Base-by-base conservation (phyloP, 164 flowering plant genomes). In the Umbilicus rupestris region DNA sequence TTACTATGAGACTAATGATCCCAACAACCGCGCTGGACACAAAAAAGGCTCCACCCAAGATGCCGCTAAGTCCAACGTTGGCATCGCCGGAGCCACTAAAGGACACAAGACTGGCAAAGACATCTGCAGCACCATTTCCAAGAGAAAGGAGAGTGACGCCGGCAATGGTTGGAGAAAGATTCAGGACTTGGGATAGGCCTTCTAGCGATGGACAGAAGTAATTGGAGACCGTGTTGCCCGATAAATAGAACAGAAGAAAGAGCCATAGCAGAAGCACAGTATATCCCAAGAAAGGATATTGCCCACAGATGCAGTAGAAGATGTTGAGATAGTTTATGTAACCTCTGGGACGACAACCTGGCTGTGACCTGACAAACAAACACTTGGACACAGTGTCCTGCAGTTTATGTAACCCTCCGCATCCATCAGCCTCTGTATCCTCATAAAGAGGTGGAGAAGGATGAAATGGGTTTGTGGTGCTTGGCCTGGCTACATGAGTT, bases 111-210 rank as follows among this genome's bases (percentile, higher is more conserved):
- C 86, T 82, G 0, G 94, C 57, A 50, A 88, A 84, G 5, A 86
- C 83, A 63, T 88, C 94, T 2, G 82, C 72, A 0, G 91, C 87
- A 0, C 91, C 94, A 67, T 86, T 88, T 11, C 94, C 94, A 0
- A 88, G 74, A 0, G 94, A 82, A 63, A 88, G 85, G 15, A 88
- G 85, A 16, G 91, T 86, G 24, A 82, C 77, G 17, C 94, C 94
- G 12, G 94, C 91, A 3, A 88, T 78, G 3, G 87, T 75, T 0
- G 94, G 94, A 19, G 94, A 79, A 17, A 88, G 85, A 42, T 76
- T 81, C 68, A 88, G 63, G 46, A 77, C 41, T 39, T 63, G 71
- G 4, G 94, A 84, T 64, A 88, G 73, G 50, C 75, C 71, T 49
- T 84, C 90, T 15, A 86, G 68, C 0, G 86, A 81, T 44, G 82